Base-by-base conservation (phyloP, 257 asterid species). In the Solanum chaucha region DNA sequence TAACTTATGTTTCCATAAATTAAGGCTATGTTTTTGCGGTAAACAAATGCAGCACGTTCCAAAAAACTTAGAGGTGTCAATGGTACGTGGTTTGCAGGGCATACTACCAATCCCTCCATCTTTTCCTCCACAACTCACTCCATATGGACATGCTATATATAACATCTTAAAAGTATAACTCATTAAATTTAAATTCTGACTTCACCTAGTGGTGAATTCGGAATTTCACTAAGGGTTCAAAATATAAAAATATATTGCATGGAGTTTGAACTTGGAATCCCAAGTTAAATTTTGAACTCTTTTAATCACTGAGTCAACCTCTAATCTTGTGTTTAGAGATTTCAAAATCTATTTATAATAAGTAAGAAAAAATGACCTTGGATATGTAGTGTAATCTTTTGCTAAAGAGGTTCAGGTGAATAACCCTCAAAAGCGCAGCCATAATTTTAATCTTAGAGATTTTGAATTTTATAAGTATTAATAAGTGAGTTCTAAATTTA, bases 31-130 rank as follows among this genome's bases (percentile, higher is more conserved):
- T 81, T 77, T n/a, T 89, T 85, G 15, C 88, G 85, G 85, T 89
- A 85, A 35, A 90, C 89, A 32, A 85, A 90, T 73, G 89, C 84
- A 19, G 93, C 91, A 11, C 90, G 86, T 78, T 85, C 91, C 40
- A 90, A 38, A 88, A 91, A 90, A 82, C 90, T 83, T 59, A 90
- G 38, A 26, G 93, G 93, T 38, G 88, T 83, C 65, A 88, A 88
- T 30, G 92, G 89, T n/a, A 73, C 58, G 59, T 85, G 77, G 44
- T 89, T 89, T 71, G 86, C 90, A 2, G 85, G 24, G 24, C 88
- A 87, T 5, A 82, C 38, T 15, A 80, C 74, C 58, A 51, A 44
- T 9, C 88, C 90, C 26, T 89, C 88, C 90, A 85, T 85, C 9
- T 48, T 46, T 80, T 24, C 12, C 65, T 28, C 84, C 4, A 20